phyloP scores from a whole-genome alignment of 441 rosid genomes.

The Erysimum cheiri region DNA sequence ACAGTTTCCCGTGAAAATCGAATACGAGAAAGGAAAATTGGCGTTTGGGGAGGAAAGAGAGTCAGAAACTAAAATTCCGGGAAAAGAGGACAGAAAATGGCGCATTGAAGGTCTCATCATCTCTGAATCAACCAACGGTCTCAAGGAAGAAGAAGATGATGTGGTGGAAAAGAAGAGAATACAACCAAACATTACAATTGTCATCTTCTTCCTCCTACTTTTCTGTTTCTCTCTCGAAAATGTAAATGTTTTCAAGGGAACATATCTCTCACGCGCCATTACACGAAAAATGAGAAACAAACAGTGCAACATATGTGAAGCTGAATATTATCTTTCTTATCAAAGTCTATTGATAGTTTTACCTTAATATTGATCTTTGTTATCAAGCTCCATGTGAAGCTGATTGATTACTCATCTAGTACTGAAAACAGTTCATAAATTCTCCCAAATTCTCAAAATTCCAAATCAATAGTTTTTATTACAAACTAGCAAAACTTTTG shows the following conservation, averaged over 20 bases:
- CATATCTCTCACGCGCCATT: no score
- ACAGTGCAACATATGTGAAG: no score
- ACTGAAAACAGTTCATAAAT: not conserved
- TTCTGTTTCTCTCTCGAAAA: not conserved
- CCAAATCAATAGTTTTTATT: not conserved
- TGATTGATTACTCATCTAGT: no score
- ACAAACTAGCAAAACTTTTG: no score
- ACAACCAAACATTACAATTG: not conserved
- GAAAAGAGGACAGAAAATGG: slow-evolving; percentile 35
- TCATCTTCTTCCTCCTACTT: slow-evolving; percentile 2
- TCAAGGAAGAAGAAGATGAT: slow-evolving; percentile 33
- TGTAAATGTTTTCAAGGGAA: no score
- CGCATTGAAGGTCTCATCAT: slow-evolving; percentile 24
- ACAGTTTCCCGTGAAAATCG: slow-evolving; percentile 21
- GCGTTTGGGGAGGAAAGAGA: not conserved
- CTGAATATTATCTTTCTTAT: no score
- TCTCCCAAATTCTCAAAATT: not conserved
- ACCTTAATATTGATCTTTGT: no score
- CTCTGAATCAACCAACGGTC: slow-evolving; percentile 37
- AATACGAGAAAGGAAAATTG: not conserved
- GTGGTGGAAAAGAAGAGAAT: not conserved
- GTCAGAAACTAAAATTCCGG: slow-evolving; percentile 1
- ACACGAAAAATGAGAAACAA: no score
- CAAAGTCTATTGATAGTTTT: no score
- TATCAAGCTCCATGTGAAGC: no score